Percentiles rank a stretch among this genome's conserved stretches.
Conservation (phyloP, 352 stramenopile genomes). For the Pythium guiyangense region DNA sequence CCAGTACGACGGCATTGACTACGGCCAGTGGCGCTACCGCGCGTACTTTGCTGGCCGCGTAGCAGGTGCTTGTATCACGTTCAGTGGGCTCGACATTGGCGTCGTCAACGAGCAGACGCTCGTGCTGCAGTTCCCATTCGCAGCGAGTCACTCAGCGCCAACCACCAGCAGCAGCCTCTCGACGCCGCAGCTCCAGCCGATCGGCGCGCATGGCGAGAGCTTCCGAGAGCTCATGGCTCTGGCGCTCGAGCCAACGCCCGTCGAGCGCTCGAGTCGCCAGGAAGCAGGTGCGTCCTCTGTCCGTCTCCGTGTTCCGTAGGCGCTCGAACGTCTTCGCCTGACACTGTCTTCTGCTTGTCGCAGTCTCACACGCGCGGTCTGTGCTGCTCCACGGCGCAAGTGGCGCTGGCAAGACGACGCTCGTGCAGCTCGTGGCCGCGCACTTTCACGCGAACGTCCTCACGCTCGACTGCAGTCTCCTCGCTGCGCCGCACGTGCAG, state of each 20-base stretch:
- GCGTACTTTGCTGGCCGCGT: slow-evolving; percentile 35
- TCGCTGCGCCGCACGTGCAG: slow-evolving; percentile 45
- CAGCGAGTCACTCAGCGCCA: slow-evolving; percentile 6
- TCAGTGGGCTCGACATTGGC: slow-evolving; percentile 18
- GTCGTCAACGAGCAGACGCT: slow-evolving; percentile 61
- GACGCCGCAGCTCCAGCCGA: slow-evolving; percentile 15
- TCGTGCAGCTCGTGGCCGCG: slow-evolving; percentile 46
- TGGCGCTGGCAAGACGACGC: slow-evolving; percentile 69
- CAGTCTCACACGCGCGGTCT: slow-evolving; percentile 26
- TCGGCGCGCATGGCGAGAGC: slow-evolving; percentile 33
- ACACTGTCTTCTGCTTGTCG: not conserved
- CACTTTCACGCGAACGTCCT: slow-evolving; percentile 54
- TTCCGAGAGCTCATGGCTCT: slow-evolving; percentile 40
- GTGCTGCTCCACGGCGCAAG: slow-evolving; percentile 62
- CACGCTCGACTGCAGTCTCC: slow-evolving; percentile 50
- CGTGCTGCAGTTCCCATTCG: slow-evolving; percentile 48
- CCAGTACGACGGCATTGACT: slow-evolving; percentile 45
- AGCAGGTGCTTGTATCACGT: not conserved
- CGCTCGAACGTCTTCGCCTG: not conserved
- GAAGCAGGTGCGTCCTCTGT: slow-evolving; percentile 6
- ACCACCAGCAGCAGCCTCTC: not conserved
- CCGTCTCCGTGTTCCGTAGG: not conserved
- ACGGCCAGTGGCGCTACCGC: slow-evolving; percentile 52
- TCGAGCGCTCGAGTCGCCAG: not conserved
- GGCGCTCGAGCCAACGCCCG: slow-evolving; percentile 15